These are phyloP conservation scores for Pyrenula massariospora DNA, from an alignment of 495 filamentous ascomycete species.

Conservation along the genomic window DNA sequence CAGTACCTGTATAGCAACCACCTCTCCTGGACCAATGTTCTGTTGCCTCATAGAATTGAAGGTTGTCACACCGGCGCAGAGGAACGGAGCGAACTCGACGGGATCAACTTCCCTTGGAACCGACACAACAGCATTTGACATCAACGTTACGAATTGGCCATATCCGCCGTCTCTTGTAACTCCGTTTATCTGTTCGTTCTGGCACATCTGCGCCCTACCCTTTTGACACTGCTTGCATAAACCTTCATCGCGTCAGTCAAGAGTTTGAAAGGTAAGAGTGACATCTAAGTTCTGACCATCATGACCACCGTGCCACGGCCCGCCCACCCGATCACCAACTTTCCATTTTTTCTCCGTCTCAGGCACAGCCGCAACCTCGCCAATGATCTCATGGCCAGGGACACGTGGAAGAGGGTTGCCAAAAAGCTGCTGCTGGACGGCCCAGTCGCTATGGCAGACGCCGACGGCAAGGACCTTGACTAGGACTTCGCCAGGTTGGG, in stretches of 20 bases:
- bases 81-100: conserved; percentile 49
- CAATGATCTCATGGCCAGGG: conserved; percentile 44
- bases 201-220: conserved; percentile 44
- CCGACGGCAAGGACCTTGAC: conserved; percentile 43
- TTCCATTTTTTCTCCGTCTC: conserved; percentile 28
- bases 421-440: conserved; percentile 21
- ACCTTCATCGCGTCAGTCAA: conserved; percentile 4
- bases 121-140: conserved; percentile 50
- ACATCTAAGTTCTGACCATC: conserved; percentile 12
- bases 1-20: conserved; percentile 55
- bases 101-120: conserved; percentile 46
- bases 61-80: conserved; percentile 62
- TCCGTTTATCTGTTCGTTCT: conserved; percentile 37
- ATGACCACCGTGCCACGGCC: conserved; percentile 45
- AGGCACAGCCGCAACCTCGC: conserved; percentile 37
- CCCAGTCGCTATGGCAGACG: conserved; percentile 36
- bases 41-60: conserved; percentile 60
- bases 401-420: conserved; percentile 27
- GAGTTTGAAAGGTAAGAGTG: neutral
- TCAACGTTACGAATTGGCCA: conserved; percentile 51
- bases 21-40: conserved; percentile 41
- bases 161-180: conserved; percentile 42
- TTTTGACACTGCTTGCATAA: conserved; percentile 35
- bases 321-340: conserved; percentile 38
- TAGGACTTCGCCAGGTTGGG: conserved; percentile 30